A percentile compares a stretch with the other conserved stretches of the same genome.
Conservation (phyloP, 2,329 filamentous ascomycete genomes). For the Geoglossum cookeanum region DNA sequence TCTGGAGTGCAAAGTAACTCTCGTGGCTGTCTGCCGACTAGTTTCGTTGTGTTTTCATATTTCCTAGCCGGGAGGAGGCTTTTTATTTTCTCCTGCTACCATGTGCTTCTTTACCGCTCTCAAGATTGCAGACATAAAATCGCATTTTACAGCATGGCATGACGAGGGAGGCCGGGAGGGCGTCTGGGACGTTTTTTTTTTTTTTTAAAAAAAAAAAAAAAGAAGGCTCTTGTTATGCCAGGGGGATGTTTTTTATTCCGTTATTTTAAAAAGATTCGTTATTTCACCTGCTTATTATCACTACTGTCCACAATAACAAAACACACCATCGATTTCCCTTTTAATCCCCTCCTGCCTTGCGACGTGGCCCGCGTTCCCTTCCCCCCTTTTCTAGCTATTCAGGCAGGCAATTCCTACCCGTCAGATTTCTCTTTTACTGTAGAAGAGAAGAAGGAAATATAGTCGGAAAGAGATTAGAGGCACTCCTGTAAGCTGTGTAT, state of each 20-base stretch:
- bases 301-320: neutral
- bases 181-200: neutral
- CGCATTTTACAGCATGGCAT: neutral
- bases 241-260: neutral
- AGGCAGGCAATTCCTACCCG: neutral
- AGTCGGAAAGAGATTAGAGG: neutral
- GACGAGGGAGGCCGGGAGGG: neutral
- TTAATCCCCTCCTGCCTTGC: neutral
- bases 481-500: neutral
- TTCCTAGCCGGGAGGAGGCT: neutral
- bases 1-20: neutral
- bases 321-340: neutral
- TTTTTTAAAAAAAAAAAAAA: no score
- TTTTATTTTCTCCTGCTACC: neutral
- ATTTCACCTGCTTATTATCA: neutral
- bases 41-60: neutral
- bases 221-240: neutral
- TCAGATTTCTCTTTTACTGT: neutral
- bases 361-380: neutral
- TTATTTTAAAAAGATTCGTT: neutral
- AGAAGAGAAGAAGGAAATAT: neutral
- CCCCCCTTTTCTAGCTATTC: neutral
- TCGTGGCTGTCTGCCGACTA: neutral
- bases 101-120: neutral
- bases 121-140: neutral